A percentile compares a stretch with the other conserved stretches of the same genome.
phyloP scores from a whole-genome alignment of 1,284 basidiomycete species.

The Serendipita sp. region DNA sequence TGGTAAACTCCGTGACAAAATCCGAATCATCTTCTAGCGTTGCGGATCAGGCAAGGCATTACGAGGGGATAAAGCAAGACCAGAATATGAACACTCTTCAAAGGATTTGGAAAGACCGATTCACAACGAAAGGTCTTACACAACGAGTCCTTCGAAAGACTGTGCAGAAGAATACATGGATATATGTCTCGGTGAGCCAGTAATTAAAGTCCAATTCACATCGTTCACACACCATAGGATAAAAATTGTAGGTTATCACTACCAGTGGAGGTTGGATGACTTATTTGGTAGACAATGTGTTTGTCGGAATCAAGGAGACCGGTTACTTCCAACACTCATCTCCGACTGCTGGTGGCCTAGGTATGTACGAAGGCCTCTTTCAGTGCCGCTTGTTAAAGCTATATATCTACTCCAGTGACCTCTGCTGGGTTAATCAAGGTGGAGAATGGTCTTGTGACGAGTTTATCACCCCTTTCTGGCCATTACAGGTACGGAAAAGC shows the following conservation, averaged over 20 bases:
- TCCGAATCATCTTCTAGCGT: slow-evolving; percentile 1
- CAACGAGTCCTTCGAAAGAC: slow-evolving; percentile 49
- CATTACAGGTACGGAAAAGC: slow-evolving; percentile 38
- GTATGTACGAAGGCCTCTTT: not conserved
- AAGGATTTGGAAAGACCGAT: slow-evolving; percentile 28
- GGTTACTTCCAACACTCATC: slow-evolving; percentile 61
- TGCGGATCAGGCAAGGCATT: slow-evolving; percentile 30
- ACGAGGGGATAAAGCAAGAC: slow-evolving; percentile 26
- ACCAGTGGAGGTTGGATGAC: not conserved
- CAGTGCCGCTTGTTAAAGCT: not conserved
- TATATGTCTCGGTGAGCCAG: slow-evolving; percentile 44
- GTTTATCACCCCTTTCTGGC: slow-evolving; percentile 50
- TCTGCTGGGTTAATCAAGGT: slow-evolving; percentile 57
- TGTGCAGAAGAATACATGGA: slow-evolving; percentile 49
- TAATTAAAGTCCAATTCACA: not conserved
- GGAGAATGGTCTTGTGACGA: slow-evolving; percentile 48
- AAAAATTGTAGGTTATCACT: slow-evolving; percentile 29
- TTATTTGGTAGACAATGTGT: slow-evolving; percentile 40
- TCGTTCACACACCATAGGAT: slow-evolving; percentile 22
- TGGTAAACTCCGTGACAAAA: not conserved
- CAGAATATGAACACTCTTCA: slow-evolving; percentile 23
- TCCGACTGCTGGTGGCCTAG: slow-evolving; percentile 35
- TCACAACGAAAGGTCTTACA: slow-evolving; percentile 39
- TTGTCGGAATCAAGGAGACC: slow-evolving; percentile 55
- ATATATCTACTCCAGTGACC: slow-evolving; percentile 31